Conservation (phyloP, 371 early-diverging fungal genomes). For the Saksenaea vasiformis region DNA sequence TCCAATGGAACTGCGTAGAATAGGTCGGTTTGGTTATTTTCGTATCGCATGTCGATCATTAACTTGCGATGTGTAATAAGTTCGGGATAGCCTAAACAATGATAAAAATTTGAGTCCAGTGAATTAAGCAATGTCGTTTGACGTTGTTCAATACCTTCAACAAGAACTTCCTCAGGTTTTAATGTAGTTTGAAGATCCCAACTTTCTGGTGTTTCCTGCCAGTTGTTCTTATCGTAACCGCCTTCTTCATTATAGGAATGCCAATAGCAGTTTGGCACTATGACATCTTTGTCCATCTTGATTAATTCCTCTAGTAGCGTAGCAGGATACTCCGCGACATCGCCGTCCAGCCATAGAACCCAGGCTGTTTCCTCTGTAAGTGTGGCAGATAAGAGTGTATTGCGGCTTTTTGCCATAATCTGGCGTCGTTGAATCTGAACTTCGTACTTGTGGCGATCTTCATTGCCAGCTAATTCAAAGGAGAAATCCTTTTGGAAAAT, state of each 20-base stretch:
- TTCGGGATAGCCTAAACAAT: constrained; percentile 39
- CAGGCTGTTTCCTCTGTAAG: constrained; percentile 59
- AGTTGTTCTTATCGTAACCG: constrained; percentile 60
- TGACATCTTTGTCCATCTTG: constrained; percentile 57
- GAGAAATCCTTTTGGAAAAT: constrained; percentile 62
- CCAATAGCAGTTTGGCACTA: constrained; percentile 60
- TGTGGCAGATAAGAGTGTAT: constrained; percentile 57
- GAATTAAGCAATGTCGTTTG: not conserved
- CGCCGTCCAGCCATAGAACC: constrained; percentile 77
- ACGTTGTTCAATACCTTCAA: constrained; percentile 24
- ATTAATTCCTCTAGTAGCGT: constrained; percentile 56
- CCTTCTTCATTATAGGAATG: constrained; percentile 47
- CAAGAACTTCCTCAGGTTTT: constrained; percentile 26
- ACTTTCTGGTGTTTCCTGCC: constrained; percentile 62
- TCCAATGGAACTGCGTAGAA: constrained; percentile 50
- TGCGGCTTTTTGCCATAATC: constrained; percentile 67
- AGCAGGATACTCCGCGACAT: constrained; percentile 62
- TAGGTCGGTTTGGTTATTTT: constrained; percentile 24
- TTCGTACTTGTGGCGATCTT: constrained; percentile 59
- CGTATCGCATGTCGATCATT: constrained; percentile 46
- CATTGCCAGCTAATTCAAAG: constrained; percentile 46
- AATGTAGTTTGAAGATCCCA: constrained; percentile 46
- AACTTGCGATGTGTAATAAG: constrained; percentile 43
- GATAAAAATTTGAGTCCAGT: constrained; percentile 1
- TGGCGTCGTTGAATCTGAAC: constrained; percentile 59